Conservation (phyloP, 805 yeast genomes). For the Candida suzukii region DNA sequence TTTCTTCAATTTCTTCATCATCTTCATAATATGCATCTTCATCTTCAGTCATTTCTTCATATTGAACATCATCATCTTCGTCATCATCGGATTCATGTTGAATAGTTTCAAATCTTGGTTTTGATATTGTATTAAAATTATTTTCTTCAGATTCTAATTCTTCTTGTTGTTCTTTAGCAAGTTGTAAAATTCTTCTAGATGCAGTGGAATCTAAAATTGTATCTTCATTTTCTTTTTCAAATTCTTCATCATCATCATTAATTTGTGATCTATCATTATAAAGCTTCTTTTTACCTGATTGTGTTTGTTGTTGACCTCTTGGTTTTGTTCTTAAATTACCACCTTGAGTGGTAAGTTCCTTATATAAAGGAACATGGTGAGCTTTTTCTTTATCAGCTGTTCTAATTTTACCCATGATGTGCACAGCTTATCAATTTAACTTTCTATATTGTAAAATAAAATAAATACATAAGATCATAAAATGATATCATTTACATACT, state of each 20-base stretch:
- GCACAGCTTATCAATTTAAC: no score
- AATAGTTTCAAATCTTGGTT: conserved; percentile 22
- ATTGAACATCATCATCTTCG: conserved; percentile 20
- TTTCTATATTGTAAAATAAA: no score
- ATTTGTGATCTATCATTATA: conserved; percentile 13
- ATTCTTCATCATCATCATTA: conserved; percentile 27
- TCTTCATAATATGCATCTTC: conserved; percentile 36
- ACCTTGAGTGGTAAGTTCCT: conserved; percentile 66
- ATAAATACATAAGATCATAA: no score
- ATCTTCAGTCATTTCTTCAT: conserved; percentile 26
- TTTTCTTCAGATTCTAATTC: conserved; percentile 73
- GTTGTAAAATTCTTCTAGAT: conserved; percentile 77
- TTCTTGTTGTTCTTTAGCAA: conserved; percentile 90
- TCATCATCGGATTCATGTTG: conserved; percentile 29
- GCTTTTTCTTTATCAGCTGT: conserved; percentile 45
- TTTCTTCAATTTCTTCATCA: conserved; percentile 48
- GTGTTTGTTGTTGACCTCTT: conserved; percentile 19
- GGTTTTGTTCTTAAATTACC: conserved; percentile 55
- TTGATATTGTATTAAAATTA: conserved; percentile 14
- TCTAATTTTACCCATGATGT: conserved; percentile 58
- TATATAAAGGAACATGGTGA: conserved; percentile 77
- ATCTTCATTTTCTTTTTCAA: conserved; percentile 45
- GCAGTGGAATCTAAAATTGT: conserved; percentile 71
- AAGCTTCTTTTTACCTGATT: conserved; percentile 10
- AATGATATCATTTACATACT: no score